Conservation (phyloP, 2,329 filamentous ascomycete species). For the Pseudogymnoascus sp. region DNA sequence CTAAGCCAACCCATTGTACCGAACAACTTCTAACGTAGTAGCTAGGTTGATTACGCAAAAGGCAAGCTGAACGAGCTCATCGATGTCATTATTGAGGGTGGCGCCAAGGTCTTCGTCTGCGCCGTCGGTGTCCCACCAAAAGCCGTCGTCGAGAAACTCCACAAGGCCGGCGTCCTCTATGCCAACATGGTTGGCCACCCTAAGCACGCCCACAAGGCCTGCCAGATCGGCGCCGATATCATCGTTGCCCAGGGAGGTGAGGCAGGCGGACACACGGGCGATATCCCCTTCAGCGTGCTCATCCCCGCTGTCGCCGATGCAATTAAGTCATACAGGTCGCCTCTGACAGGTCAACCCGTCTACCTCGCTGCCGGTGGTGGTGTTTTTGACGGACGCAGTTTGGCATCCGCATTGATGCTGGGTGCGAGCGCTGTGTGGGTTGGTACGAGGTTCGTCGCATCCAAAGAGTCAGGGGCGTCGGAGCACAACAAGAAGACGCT, state of each 20-base stretch:
- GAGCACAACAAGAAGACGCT: conserved; percentile 88
- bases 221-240: conserved; percentile 85
- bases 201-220: conserved; percentile 95
- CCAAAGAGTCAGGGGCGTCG: conserved; percentile 88
- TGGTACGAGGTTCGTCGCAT: conserved; percentile 89
- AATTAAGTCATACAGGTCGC: conserved; percentile 71
- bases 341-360: conserved; percentile 77
- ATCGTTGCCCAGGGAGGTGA: conserved; percentile 98
- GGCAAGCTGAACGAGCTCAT: conserved; percentile 89
- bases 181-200: conserved; percentile 99
- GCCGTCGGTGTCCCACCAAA: conserved; percentile 91
- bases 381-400: conserved; percentile 82
- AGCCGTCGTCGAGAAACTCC: conserved; percentile 79
- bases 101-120: conserved; percentile 89
- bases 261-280: conserved; percentile 91
- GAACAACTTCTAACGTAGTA: conserved; percentile 18
- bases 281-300: conserved; percentile 83
- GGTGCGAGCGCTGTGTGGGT: conserved; percentile 93
- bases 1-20: conserved; percentile 13
- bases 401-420: conserved; percentile 86
- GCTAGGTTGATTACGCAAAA: conserved; percentile 98
- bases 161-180: conserved; percentile 80
- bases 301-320: conserved; percentile 87
- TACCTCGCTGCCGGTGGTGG: conserved; percentile 94
- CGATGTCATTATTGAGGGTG: conserved; percentile 86